phyloP scores from a whole-genome alignment of 2,329 filamentous ascomycete genomes.

The Aureobasidium lini region DNA sequence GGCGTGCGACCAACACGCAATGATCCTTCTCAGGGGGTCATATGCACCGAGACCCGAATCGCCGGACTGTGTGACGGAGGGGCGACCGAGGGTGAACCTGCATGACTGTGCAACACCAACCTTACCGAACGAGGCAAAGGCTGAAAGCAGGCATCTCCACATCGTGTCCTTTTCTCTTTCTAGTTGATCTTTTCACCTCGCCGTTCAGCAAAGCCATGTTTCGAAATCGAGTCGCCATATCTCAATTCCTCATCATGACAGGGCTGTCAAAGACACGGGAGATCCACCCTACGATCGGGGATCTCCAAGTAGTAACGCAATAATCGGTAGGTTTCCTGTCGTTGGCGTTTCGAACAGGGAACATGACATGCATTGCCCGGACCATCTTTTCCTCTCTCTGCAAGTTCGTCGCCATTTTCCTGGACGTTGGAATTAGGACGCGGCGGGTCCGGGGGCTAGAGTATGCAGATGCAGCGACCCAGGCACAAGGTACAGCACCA shows the following conservation, averaged over 20 bases:
- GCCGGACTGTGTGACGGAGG: constrained; percentile 7
- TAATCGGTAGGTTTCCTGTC: background rate
- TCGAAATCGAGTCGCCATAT: background rate
- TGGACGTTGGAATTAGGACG: constrained; percentile 8
- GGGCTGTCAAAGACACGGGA: background rate
- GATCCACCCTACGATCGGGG: background rate
- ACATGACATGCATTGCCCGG: constrained; percentile 4
- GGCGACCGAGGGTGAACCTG: background rate
- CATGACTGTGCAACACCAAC: constrained; percentile 9
- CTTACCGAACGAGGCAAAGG: constrained; percentile 7
- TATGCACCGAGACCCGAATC: constrained; percentile 2
- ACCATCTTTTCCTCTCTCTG: constrained; percentile 1
- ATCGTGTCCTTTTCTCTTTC: background rate
- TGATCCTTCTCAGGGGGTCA: constrained; percentile 7
- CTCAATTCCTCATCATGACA: background rate
- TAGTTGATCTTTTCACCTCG: background rate
- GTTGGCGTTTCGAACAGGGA: background rate
- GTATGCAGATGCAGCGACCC: constrained; percentile 10
- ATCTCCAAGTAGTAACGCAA: constrained; percentile 7
- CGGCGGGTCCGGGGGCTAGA: constrained; percentile 4
- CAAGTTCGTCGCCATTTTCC: background rate
- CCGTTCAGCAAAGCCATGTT: background rate
- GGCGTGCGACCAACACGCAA: constrained; percentile 1
- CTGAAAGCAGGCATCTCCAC: background rate
- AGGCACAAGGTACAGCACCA: constrained; percentile 9